phyloP scores from a whole-genome alignment of 495 filamentous ascomycete genomes.

The Penicillium longicatenatum region DNA sequence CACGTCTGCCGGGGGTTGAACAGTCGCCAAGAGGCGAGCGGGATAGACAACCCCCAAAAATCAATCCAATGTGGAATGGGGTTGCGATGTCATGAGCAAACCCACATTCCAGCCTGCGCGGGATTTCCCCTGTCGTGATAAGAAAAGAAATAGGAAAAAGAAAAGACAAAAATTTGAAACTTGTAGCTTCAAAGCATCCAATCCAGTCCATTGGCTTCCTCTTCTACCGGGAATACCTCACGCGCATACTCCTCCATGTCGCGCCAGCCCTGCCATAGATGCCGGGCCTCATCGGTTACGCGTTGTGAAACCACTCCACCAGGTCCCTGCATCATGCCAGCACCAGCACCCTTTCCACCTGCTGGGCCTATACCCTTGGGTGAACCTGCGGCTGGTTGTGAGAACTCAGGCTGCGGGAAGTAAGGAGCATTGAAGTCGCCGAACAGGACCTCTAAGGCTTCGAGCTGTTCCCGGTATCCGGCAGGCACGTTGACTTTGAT shows the following conservation, averaged over 20 bases:
- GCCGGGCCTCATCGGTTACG: conserved; percentile 70
- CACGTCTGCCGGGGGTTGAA: conserved; percentile 26
- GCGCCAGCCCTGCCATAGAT: conserved; percentile 87
- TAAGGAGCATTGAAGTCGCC: conserved; percentile 65
- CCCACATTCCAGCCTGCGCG: neutral
- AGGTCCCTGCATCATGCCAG: conserved; percentile 59
- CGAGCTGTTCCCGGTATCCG: conserved; percentile 88
- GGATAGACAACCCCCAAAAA: conserved; percentile 1
- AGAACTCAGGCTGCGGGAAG: conserved; percentile 57
- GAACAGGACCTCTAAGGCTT: conserved; percentile 65
- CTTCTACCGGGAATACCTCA: conserved; percentile 93
- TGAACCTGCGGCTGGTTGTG: conserved; percentile 46
- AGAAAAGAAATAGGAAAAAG: conserved; percentile 11
- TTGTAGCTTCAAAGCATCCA: conserved; percentile 72
- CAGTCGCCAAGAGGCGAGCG: conserved; percentile 15
- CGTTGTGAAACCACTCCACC: conserved; percentile 52
- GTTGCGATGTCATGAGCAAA: conserved; percentile 5
- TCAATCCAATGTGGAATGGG: neutral
- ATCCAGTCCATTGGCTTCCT: conserved; percentile 85
- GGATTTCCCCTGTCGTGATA: neutral
- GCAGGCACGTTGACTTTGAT: conserved; percentile 82
- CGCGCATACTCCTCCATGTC: conserved; percentile 94
- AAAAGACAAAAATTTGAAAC: conserved; percentile 2
- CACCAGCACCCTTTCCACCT: conserved; percentile 62
- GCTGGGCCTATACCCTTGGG: conserved; percentile 58